Evolutionary conservation across 257 asterid species (phyloP).

Genomic region (Nicotiana otophora): DNA sequence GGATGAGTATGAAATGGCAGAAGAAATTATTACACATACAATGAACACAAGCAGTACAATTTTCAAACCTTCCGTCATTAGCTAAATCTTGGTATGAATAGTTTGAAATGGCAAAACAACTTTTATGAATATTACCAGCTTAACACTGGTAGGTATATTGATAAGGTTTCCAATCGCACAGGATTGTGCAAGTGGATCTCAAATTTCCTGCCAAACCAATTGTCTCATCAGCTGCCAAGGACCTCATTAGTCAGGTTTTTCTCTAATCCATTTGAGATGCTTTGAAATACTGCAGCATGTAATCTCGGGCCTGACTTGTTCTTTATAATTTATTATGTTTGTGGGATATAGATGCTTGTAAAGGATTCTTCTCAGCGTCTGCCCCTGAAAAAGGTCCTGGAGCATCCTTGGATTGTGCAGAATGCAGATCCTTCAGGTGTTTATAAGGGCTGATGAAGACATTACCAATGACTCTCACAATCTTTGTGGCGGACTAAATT

Average conservation of each 20-base stretch:
- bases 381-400: slow-evolving; percentile 78
- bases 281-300: background rate
- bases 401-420: slow-evolving; percentile 96
- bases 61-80: background rate
- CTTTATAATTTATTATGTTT: background rate
- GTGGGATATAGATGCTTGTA: slow-evolving; percentile 68
- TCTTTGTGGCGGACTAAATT: background rate
- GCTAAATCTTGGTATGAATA: background rate
- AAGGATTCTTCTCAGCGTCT: slow-evolving; percentile 76
- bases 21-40: background rate
- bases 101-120: background rate
- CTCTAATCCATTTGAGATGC: background rate
- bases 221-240: slow-evolving; percentile 84
- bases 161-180: slow-evolving; percentile 18
- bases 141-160: background rate
- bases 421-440: slow-evolving; percentile 90
- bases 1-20: background rate
- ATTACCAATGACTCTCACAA: background rate
- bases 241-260: slow-evolving; percentile 76
- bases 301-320: background rate
- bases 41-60: background rate
- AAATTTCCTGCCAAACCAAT: slow-evolving; percentile 85
- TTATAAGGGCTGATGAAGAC: slow-evolving; percentile 39
- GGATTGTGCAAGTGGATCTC: slow-evolving; percentile 91
- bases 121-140: background rate